These are phyloP conservation scores for Paspalum vaginatum DNA, from an alignment of 176 grass and related monocot species.

Conservation along the genomic window DNA sequence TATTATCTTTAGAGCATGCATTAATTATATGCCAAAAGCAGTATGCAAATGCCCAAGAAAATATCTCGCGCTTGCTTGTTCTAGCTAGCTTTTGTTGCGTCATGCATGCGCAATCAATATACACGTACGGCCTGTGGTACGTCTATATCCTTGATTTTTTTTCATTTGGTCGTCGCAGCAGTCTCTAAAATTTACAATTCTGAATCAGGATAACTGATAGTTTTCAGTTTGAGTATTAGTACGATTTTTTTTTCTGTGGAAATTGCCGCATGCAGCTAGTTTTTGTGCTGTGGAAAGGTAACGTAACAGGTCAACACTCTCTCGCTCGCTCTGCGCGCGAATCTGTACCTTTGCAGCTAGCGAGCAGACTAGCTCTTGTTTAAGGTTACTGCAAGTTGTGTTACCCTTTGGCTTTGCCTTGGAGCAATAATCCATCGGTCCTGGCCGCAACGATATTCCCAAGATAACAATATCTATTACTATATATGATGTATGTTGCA, in stretches of 20 bases:
- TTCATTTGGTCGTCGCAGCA: background rate
- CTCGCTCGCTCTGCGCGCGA: too few relatives aligned
- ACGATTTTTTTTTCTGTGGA: background rate
- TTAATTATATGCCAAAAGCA: slow-evolving; percentile 16
- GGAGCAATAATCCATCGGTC: slow-evolving; percentile 6
- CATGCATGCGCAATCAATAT: background rate
- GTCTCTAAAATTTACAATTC: background rate
- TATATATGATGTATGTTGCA: background rate
- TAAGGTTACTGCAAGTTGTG: slow-evolving; percentile 60
- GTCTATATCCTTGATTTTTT: background rate
- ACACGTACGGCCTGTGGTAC: too few relatives aligned
- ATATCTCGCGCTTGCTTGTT: slow-evolving; percentile 11
- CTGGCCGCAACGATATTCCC: slow-evolving; percentile 16
- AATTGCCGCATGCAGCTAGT: background rate
- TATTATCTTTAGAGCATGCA: slow-evolving; percentile 31
- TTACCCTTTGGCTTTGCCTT: slow-evolving; percentile 33
- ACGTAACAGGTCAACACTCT: slow-evolving; percentile 17
- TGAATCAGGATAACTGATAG: background rate
- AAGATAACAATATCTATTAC: background rate
- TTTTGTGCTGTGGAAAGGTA: slow-evolving; percentile 25
- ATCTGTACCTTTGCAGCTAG: slow-evolving; percentile 40
- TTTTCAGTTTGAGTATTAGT: background rate
- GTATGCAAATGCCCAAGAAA: background rate
- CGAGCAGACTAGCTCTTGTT: slow-evolving; percentile 14
- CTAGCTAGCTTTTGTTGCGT: background rate